phyloP scores from a whole-genome alignment of 352 stramenopile genomes.

The Pythium utonaiense region DNA sequence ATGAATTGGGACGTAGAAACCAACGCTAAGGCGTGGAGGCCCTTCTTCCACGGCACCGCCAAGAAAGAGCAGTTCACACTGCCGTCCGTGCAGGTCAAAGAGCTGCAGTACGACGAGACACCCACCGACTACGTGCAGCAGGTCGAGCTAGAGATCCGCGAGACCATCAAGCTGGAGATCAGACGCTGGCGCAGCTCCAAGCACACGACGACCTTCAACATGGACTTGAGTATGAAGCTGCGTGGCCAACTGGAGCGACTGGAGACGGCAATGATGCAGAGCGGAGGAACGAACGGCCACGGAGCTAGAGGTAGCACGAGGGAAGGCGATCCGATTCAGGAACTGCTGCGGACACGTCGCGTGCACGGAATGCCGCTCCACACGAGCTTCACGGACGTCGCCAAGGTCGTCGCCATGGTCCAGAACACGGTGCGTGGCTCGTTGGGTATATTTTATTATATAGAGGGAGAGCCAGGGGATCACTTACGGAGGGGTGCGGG shows the following conservation, averaged over 20 bases:
- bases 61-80: slow-evolving; percentile 29
- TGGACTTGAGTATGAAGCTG: slow-evolving; percentile 80
- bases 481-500: slow-evolving; percentile 3
- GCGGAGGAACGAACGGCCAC: neutral
- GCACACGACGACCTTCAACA: slow-evolving; percentile 85
- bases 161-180: slow-evolving; percentile 84
- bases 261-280: slow-evolving; percentile 36
- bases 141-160: slow-evolving; percentile 74
- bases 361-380: slow-evolving; percentile 85
- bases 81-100: slow-evolving; percentile 46
- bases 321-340: slow-evolving; percentile 13
- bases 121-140: slow-evolving; percentile 50
- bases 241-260: slow-evolving; percentile 62
- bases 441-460: neutral
- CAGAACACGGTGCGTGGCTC: slow-evolving; percentile 64
- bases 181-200: slow-evolving; percentile 84
- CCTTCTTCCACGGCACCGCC: slow-evolving; percentile 58
- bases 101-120: slow-evolving; percentile 62
- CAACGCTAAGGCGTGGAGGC: slow-evolving; percentile 81
- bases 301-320: neutral
- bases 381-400: slow-evolving; percentile 85
- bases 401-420: slow-evolving; percentile 75
- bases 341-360: slow-evolving; percentile 32
- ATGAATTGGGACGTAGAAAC: slow-evolving; percentile 82
- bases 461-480: neutral